Base-by-base conservation (phyloP, 1,284 basidiomycete species). In the Entoloma clypeatum region DNA sequence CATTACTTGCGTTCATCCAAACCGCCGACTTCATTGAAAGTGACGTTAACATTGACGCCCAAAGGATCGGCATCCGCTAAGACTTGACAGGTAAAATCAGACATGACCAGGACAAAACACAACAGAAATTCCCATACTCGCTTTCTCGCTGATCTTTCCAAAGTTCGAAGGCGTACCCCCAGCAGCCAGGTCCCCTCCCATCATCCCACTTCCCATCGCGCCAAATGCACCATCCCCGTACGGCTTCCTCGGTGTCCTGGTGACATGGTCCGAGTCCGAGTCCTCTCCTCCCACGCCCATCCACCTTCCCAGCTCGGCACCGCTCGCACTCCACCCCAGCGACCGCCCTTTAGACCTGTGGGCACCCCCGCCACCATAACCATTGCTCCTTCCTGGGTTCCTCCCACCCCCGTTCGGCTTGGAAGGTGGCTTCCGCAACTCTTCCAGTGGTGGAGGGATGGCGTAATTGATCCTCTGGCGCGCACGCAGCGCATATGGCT, bases 1-100 rank as follows among this genome's bases (percentile, higher is more conserved):
- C 19, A 41, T 24, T n/a, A 71, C 87, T 60, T 54, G 92, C 89
- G 95, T 43, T 90, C 84, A 56, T 98, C 94, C 27, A 99, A 69
- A 4, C 96, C 96, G 24, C 96, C 96, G n/a, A 99, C 92, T 64
- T 93, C 89, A 57, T 94, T 89, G 60, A 99, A 99, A 0, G 92
- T 93, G 16, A 99, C 86, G 53, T 92, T 92, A 59, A 86, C 81
- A 55, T 95, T 92, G 5, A 96, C 88, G 13, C 94, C 93, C 7
- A 99, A 74, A 3, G 96, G 96, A 64, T 99, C 96, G 2, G 91
- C 86, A 61, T 99, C 96, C 7, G 96, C 95, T n/a, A 95, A 77
- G 32, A 80, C 92, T 79, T 40, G 22, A 52, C 46, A 26, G 44
- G n/a, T 46, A 23, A 43, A 39, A 45, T 60, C 50, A 29, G 26